Conservation (phyloP, 169 alveolate species). For the Plasmodium falciparum region DNA sequence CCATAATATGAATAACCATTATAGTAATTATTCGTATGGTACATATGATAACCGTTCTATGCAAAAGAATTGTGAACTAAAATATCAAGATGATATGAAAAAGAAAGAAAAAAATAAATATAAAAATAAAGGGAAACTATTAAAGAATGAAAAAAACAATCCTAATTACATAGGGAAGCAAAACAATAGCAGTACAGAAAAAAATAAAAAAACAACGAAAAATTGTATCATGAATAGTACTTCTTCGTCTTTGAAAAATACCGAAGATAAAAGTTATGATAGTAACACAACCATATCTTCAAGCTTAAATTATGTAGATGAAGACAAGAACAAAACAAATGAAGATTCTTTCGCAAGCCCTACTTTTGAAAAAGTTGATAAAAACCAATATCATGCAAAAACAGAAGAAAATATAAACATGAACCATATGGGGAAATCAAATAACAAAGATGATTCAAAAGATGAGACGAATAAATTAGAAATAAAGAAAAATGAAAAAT, state of each 20-base stretch:
- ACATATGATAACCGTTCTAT: neutral
- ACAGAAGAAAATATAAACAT: constrained; percentile 38
- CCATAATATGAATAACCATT: too few relatives aligned
- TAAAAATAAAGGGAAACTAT: constrained; percentile 43
- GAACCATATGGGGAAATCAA: neutral
- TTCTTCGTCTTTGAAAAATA: constrained; percentile 19
- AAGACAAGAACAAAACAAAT: constrained; percentile 21
- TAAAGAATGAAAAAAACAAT: constrained; percentile 22
- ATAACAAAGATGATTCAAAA: neutral
- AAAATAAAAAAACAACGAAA: neutral
- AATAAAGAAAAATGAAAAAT: neutral
- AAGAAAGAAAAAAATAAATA: constrained; percentile 43
- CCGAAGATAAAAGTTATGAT: constrained; percentile 20
- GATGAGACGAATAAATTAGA: neutral
- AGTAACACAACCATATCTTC: constrained; percentile 67
- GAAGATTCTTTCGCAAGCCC: constrained; percentile 16
- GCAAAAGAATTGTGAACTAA: constrained; percentile 1
- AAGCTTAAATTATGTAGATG: constrained; percentile 46
- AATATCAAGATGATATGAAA: constrained; percentile 38
- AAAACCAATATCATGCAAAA: constrained; percentile 45
- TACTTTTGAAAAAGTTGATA: constrained; percentile 42
- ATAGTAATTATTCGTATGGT: too few relatives aligned
- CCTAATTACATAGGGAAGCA: constrained; percentile 11
- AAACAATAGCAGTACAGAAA: neutral
- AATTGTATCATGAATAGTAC: neutral